These are phyloP conservation scores for Neurospora sp. DNA, from an alignment of 495 filamentous ascomycete species.

Conservation along the genomic window DNA sequence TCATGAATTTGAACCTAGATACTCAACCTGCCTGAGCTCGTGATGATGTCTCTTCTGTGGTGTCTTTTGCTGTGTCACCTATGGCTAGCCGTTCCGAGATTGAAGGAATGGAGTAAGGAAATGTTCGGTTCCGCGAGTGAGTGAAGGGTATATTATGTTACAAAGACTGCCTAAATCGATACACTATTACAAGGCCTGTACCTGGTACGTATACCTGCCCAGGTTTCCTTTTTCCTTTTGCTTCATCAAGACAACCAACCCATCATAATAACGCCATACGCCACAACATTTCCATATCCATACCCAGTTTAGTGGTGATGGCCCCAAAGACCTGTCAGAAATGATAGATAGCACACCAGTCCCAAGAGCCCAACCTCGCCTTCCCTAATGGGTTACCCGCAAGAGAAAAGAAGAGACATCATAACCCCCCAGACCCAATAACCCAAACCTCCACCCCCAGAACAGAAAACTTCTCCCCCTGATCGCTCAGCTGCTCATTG, in stretches of 20 bases:
- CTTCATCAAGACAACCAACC: background rate
- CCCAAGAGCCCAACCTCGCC: background rate
- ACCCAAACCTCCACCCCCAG: slow-evolving; percentile 90
- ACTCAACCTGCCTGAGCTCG: background rate
- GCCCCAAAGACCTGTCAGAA: background rate
- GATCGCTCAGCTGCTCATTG: slow-evolving; percentile 91
- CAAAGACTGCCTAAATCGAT: background rate
- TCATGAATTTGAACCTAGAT: background rate
- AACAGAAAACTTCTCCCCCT: slow-evolving; percentile 87
- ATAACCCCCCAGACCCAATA: slow-evolving; percentile 33
- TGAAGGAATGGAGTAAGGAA: background rate
- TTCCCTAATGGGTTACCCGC: too few species aligned
- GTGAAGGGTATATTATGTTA: background rate
- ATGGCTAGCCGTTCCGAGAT: background rate
- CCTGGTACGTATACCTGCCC: background rate
- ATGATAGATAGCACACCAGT: too few species aligned
- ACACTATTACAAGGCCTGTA: background rate
- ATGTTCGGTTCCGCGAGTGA: background rate
- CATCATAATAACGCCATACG: background rate
- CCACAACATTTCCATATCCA: background rate
- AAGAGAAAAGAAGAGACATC: background rate
- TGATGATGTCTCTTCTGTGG: background rate
- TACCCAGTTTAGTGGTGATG: background rate
- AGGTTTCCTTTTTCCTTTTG: background rate
- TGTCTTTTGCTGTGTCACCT: background rate